Evolutionary conservation across 768 basidiomycete genomes (phyloP), one percentile per base, ranked within the genome.

Genomic region (Lanmaoa rubissima): DNA sequence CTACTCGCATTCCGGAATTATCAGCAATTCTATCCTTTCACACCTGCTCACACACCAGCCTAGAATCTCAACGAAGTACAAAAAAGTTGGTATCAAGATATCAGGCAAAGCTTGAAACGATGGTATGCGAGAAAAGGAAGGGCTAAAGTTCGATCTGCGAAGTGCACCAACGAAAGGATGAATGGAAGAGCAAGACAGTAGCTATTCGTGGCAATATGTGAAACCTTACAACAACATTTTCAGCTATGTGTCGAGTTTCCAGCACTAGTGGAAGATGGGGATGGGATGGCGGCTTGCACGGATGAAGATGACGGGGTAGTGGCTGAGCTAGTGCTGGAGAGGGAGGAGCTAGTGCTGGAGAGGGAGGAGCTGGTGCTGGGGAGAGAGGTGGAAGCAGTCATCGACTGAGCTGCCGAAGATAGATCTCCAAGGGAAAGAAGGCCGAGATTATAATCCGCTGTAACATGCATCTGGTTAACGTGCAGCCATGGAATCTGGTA

Each of bases 401-500:
- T 35, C 1, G 64, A 63, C 50, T 61, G 60, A 32, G 52, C 61
- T 13, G 53, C 60, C 43, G 45, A 62, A 21, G 56, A 47, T 4
- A 70, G 39, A 55, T 71, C 69, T 16, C 11, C 54, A 1, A 61
- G 44, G 24, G 63, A 69, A 21, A 65, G 21, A 10, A 41, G 16
- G 32, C 55, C 60, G 26, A 60, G 19, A 26, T 62, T 51, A 59
- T 87, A 88, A 10, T 65, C 58, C 32, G 84, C 82, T 14, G 83
- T 78, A 8, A 87, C 84, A 44, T 66, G 61, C 40, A 68, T 70
- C 67, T 87, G 84, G 35, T 73, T 68, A 48, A 88, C 73, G 50
- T 86, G 78, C 58, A 88, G 69, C 85, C 85, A 88, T 12, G 87
- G 87, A 42, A 88, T 67, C 55, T 75, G 73, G 62, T 89, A 89